These are phyloP conservation scores for Yamadazyma pseudoaaseri DNA, from an alignment of 1,139 yeast genomes.

Conservation along the genomic window DNA sequence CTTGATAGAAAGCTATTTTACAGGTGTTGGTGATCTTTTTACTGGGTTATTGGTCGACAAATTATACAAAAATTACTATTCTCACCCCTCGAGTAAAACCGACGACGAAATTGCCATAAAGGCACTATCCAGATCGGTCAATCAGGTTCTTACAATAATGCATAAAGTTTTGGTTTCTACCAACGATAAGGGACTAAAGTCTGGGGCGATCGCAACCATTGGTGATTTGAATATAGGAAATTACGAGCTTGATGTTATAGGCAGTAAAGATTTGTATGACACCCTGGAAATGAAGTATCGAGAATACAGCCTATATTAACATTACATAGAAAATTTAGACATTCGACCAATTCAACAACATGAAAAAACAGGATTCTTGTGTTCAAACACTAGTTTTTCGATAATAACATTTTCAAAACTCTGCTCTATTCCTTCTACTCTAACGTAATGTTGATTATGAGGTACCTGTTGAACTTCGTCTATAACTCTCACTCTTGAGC, in stretches of 20 bases:
- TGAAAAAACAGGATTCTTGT: constrained; percentile 65
- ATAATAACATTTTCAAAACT: constrained; percentile 24
- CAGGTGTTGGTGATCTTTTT: constrained; percentile 93
- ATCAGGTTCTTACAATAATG: constrained; percentile 52
- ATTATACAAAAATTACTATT: constrained; percentile 29
- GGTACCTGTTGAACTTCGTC: constrained; percentile 67
- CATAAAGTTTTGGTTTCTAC: constrained; percentile 45
- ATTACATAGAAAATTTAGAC: background rate
- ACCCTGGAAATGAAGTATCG: no score
- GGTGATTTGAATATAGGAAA: constrained; percentile 41
- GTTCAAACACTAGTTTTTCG: constrained; percentile 57
- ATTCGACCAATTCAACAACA: constrained; percentile 48
- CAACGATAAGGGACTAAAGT: constrained; percentile 9
- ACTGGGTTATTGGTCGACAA: constrained; percentile 74
- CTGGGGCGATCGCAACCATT: constrained; percentile 23
- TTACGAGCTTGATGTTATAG: constrained; percentile 42
- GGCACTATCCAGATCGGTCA: constrained; percentile 33
- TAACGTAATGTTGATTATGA: constrained; percentile 3
- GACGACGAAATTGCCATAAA: constrained; percentile 7
- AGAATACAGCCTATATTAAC: no score
- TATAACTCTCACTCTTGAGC: constrained; percentile 56
- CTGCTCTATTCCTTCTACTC: constrained; percentile 1
- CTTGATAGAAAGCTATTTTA: constrained; percentile 68
- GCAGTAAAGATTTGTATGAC: constrained; percentile 31
- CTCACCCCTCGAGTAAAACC: constrained; percentile 1